A percentile compares a stretch with the other conserved stretches of the same genome.
phyloP scores from a whole-genome alignment of 345 rosid genomes.

The Salix caprea region DNA sequence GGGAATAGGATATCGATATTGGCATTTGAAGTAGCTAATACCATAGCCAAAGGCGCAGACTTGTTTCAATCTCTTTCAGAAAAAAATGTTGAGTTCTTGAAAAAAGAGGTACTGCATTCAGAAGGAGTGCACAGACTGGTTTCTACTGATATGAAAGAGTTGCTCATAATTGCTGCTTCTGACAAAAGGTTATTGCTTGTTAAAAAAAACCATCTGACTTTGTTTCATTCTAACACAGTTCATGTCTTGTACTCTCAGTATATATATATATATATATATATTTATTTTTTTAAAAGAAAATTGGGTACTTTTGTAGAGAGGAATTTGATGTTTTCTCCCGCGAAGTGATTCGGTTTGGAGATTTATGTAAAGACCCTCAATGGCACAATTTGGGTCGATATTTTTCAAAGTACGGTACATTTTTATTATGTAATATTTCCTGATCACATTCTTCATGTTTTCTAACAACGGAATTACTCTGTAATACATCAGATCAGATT shows the following conservation, averaged over 20 bases:
- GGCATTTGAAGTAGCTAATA: constrained; percentile 94
- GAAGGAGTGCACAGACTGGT: constrained; percentile 66
- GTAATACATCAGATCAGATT: constrained; percentile 54
- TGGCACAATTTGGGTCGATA: constrained; percentile 82
- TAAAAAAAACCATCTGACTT: constrained; percentile 1
- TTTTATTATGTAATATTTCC: not conserved
- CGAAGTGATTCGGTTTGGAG: constrained; percentile 87
- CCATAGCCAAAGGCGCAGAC: constrained; percentile 68
- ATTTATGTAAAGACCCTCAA: constrained; percentile 74
- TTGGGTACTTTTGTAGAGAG: constrained; percentile 45
- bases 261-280: not conserved
- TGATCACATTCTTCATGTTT: not conserved
- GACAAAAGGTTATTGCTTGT: constrained; percentile 69
- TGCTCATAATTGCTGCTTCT: constrained; percentile 72
- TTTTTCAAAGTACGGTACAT: constrained; percentile 57
- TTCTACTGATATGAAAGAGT: constrained; percentile 56
- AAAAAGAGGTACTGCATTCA: constrained; percentile 58
- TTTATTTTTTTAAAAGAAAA: not conserved
- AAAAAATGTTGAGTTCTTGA: constrained; percentile 52
- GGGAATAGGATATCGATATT: constrained; percentile 53
- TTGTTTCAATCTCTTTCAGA: constrained; percentile 69
- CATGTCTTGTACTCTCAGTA: not conserved
- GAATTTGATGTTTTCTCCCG: constrained; percentile 68
- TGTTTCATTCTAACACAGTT: not conserved
- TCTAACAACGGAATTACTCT: constrained; percentile 8